Base-by-base conservation (phyloP, 257 asterid species). In the Rehmannia glutinosa region DNA sequence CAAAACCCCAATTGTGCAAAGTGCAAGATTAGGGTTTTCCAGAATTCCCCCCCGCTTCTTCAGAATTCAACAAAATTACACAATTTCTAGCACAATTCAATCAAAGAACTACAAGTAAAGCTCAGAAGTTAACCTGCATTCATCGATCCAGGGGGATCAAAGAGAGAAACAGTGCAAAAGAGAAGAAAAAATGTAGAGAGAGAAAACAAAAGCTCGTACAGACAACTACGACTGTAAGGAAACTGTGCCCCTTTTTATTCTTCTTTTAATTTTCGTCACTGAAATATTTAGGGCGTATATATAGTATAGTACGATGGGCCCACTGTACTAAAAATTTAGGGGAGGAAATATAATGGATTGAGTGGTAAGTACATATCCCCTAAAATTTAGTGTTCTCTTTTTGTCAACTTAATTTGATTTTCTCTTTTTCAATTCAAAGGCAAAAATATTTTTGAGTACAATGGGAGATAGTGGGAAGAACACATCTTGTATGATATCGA, bases 11-110 rank as follows among this genome's bases (percentile, higher is more conserved):
- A 76, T 77, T 58, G 36, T 80, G 20, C 75, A 43, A 70, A 75
- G 53, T 35, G 64, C 55, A 32, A 47, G 73, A 60, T 75, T 80
- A 79, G 86, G 91, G 92, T 79, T 86, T 79, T 75, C 63, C 59
- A 59, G 17, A 25, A 61, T 66, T 60, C 73, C n/a, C 46, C 30
- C 47, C 69, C 41, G 33, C 33, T 60, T 74, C 57, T 8, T 54
- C 66, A n/a, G 67, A 76, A 76, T 53, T 66, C 35, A 61, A 54
- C 32, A 46, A 64, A 58, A 58, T 51, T 24, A 59, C 43, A 35
- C 70, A 66, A 58, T 27, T 41, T 50, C 23, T 19, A 45, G 70
- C 66, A 51, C 41, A 75, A 78, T 70, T 77, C 3, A 61, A 75
- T 21, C 5, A 58, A 66, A 3, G 45, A 46, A 58, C 64, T 32